phyloP scores from a whole-genome alignment of 2,329 filamentous ascomycete species.

The Fusarium burgessii region DNA sequence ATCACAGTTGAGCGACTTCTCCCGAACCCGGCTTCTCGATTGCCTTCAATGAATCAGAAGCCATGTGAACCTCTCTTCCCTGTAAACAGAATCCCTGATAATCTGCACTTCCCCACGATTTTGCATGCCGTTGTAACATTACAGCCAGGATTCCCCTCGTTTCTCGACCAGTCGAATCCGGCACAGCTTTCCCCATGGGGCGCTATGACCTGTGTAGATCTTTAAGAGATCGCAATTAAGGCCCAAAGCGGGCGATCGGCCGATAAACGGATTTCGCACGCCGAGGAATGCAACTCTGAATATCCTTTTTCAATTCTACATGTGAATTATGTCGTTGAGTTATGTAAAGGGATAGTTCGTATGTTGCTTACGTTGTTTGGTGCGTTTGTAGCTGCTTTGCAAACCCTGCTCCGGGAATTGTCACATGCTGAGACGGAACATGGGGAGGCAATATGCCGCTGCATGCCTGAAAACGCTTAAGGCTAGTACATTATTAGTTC shows the following conservation, averaged over 20 bases:
- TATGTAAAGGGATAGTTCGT: background rate
- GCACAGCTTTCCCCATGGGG: slow-evolving; percentile 25
- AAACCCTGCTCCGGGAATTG: background rate
- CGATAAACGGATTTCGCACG: slow-evolving; percentile 2
- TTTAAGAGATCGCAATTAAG: background rate
- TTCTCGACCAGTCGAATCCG: slow-evolving; percentile 5
- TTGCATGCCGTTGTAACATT: background rate
- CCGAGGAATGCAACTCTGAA: slow-evolving; percentile 26
- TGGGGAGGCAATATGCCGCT: background rate
- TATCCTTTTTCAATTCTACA: background rate
- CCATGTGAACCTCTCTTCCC: background rate
- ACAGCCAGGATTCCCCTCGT: background rate
- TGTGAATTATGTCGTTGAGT: slow-evolving; percentile 18
- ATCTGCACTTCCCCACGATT: background rate
- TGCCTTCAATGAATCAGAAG: background rate
- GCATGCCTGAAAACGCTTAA: background rate
- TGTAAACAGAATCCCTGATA: background rate
- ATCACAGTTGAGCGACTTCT: background rate
- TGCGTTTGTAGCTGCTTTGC: background rate
- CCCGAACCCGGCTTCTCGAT: background rate
- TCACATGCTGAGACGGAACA: background rate
- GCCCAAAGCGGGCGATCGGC: slow-evolving; percentile 22
- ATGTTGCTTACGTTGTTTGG: background rate
- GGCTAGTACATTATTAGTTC: background rate
- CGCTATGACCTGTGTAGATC: slow-evolving; percentile 20